These are phyloP conservation scores for Toxoplasma gondii DNA, from an alignment of 169 alveolate species.

Conservation along the genomic window DNA sequence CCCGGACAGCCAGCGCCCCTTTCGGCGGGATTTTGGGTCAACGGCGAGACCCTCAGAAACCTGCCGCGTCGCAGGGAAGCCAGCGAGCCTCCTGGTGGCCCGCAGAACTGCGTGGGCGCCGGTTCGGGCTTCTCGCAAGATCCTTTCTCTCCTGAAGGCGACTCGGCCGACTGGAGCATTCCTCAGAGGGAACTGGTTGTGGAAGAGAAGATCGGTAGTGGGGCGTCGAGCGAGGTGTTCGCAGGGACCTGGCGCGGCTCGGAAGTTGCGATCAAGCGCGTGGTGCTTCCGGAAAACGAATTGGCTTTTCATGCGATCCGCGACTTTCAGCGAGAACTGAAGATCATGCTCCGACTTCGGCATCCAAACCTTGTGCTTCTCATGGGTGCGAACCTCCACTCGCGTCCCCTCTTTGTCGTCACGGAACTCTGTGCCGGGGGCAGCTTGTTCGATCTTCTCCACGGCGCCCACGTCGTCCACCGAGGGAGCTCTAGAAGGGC, in stretches of 20 bases:
- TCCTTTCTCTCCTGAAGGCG: too few relatives aligned
- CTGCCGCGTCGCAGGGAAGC: too few relatives aligned
- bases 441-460: slow-evolving; percentile 81
- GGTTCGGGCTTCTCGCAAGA: too few relatives aligned
- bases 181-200: not conserved
- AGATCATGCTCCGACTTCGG: slow-evolving; percentile 78
- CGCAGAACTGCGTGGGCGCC: too few relatives aligned
- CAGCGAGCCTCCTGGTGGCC: too few relatives aligned
- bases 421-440: slow-evolving; percentile 90
- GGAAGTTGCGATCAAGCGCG: slow-evolving; percentile 69
- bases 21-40: too few relatives aligned
- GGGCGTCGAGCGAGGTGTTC: slow-evolving; percentile 66
- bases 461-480: slow-evolving; percentile 60
- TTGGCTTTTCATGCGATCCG: not conserved
- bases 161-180: not conserved
- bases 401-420: slow-evolving; percentile 75
- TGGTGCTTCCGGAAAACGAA: not conserved
- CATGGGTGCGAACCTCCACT: slow-evolving; percentile 54
- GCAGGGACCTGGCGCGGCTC: slow-evolving; percentile 70
- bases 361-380: slow-evolving; percentile 85
- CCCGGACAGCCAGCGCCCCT: too few relatives aligned
- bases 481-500: not conserved
- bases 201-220: slow-evolving; percentile 57
- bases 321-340: slow-evolving; percentile 42
- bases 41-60: too few relatives aligned